Conservation (phyloP, 306 rosid species). For the Amphicarpaea edgeworthii region DNA sequence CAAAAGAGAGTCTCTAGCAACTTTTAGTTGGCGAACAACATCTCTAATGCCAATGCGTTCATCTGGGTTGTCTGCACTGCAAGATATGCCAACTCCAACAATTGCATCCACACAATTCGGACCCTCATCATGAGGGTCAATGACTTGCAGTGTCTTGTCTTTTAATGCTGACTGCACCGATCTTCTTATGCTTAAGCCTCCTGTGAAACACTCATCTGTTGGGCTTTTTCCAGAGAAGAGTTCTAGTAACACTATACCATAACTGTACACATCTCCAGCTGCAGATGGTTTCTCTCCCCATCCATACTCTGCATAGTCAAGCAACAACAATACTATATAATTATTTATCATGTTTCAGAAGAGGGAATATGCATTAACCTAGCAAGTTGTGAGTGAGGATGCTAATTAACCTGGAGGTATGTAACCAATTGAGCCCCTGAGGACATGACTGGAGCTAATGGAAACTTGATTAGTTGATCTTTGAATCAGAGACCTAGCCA, state of each 20-base stretch:
- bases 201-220: conserved; percentile 61
- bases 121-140: conserved; percentile 55
- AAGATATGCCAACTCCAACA: conserved; percentile 60
- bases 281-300: conserved; percentile 63
- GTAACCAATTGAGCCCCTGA: conserved; percentile 82
- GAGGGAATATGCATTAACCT: not conserved
- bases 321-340: not conserved
- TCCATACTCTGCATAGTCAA: conserved; percentile 67
- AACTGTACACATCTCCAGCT: conserved; percentile 82
- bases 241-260: conserved; percentile 70
- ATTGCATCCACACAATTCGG: conserved; percentile 55
- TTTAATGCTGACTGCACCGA: conserved; percentile 65
- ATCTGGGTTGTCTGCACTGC: conserved; percentile 56
- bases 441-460: conserved; percentile 60
- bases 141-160: conserved; percentile 44
- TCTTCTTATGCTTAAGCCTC: conserved; percentile 53
- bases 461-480: conserved; percentile 48
- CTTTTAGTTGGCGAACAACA: conserved; percentile 56
- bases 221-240: conserved; percentile 71
- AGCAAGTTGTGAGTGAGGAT: too few relatives aligned
- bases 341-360: not conserved
- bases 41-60: conserved; percentile 61
- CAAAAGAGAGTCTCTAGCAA: conserved; percentile 52
- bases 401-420: conserved; percentile 88
- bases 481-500: conserved; percentile 67